A percentile compares a stretch with the other conserved stretches of the same genome.
Conservation (phyloP, 495 filamentous ascomycete genomes). For the Neurospora sublineolata region DNA sequence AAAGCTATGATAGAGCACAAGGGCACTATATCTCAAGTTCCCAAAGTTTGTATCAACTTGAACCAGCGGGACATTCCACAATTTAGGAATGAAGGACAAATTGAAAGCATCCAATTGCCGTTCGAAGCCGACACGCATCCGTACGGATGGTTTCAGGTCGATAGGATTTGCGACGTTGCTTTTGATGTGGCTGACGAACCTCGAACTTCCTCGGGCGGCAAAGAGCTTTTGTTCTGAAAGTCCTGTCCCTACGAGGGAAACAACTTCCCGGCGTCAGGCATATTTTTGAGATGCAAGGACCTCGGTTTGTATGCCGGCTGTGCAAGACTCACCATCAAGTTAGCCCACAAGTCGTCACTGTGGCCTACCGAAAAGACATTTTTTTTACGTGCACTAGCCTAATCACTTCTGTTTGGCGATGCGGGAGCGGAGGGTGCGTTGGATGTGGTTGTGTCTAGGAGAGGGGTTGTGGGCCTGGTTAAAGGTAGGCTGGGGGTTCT, state of each 20-base stretch:
- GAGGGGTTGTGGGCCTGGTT: too few relatives aligned
- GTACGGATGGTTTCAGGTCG: too few relatives aligned
- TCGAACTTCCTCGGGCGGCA: background rate
- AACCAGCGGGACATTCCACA: background rate
- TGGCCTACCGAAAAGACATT: background rate
- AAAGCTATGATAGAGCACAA: background rate
- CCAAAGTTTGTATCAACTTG: background rate
- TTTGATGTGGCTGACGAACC: too few relatives aligned
- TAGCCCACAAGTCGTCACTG: background rate
- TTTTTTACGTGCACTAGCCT: too few relatives aligned
- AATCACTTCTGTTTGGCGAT: too few relatives aligned
- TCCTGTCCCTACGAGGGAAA: background rate
- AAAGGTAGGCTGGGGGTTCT: too few relatives aligned
- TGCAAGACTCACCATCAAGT: background rate
- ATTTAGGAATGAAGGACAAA: background rate
- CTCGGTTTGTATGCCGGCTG: too few relatives aligned
- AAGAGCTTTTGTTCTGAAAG: background rate
- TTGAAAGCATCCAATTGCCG: background rate
- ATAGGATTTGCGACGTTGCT: too few relatives aligned
- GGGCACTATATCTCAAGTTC: background rate
- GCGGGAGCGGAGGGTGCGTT: too few relatives aligned
- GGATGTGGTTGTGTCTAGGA: too few relatives aligned
- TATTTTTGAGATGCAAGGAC: background rate
- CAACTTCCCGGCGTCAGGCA: background rate
- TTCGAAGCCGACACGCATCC: background rate